Evolutionary conservation across 2,329 filamentous ascomycete species (phyloP).

Genomic region (Myriosclerotinia curreyana): DNA sequence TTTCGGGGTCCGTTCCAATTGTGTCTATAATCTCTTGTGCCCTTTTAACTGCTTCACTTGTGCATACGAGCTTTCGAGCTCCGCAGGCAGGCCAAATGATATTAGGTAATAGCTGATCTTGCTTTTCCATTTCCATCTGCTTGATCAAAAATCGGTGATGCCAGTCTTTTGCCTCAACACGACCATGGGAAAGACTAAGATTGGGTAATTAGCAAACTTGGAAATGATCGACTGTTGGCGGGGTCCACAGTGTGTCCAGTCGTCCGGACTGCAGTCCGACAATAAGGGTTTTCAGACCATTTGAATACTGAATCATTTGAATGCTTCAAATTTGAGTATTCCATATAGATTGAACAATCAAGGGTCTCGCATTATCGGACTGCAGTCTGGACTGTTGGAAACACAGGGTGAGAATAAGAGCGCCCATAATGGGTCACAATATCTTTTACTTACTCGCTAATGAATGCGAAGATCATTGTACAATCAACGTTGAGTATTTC

Average conservation of each 20-base stretch:
- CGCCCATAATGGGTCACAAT: neutral
- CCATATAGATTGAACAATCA: too few relatives aligned
- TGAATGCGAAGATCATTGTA: slow-evolving; percentile 64
- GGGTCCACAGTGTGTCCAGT: too few relatives aligned
- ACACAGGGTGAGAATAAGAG: neutral
- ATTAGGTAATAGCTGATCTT: slow-evolving; percentile 56
- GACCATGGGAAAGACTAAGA: slow-evolving; percentile 43
- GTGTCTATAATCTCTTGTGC: slow-evolving; percentile 63
- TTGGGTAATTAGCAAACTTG: slow-evolving; percentile 11
- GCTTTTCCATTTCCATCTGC: slow-evolving; percentile 62
- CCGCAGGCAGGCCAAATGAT: slow-evolving; percentile 61
- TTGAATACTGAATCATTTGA: too few relatives aligned
- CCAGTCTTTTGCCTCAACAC: slow-evolving; percentile 37
- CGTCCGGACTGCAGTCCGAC: too few relatives aligned
- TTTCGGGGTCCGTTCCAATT: slow-evolving; percentile 58
- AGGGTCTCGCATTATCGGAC: too few relatives aligned
- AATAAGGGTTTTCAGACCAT: too few relatives aligned
- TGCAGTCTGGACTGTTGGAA: too few relatives aligned
- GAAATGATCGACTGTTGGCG: neutral
- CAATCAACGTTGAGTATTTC: slow-evolving; percentile 54
- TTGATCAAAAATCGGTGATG: slow-evolving; percentile 36
- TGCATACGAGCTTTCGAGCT: slow-evolving; percentile 56
- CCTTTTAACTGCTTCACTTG: slow-evolving; percentile 56
- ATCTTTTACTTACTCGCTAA: slow-evolving; percentile 50
- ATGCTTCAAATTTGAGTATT: too few relatives aligned